Evolutionary conservation across 2,329 filamentous ascomycete species (phyloP).

Genomic region (Hymenoscyphus fraxineus): DNA sequence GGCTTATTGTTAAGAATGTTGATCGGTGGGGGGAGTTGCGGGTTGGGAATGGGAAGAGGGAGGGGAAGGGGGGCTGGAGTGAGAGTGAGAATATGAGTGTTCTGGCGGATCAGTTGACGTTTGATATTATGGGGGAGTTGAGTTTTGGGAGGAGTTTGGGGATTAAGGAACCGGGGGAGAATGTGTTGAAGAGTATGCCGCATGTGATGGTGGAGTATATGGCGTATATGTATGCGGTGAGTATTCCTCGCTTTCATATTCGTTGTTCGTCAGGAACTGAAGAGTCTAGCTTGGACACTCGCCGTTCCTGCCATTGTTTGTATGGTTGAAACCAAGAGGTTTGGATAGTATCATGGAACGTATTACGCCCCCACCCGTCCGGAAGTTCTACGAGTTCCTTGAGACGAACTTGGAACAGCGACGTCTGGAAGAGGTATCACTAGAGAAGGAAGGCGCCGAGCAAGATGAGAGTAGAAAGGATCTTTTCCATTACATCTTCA

Average conservation of each 20-base stretch:
- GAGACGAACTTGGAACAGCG: not conserved
- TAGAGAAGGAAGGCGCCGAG: not conserved
- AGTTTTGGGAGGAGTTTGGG: constrained; percentile 9
- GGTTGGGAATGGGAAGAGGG: not conserved
- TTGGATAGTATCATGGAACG: not conserved
- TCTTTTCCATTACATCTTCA: constrained; percentile 69
- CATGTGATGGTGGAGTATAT: constrained; percentile 9
- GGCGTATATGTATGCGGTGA: constrained; percentile 10
- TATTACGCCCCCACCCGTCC: not conserved
- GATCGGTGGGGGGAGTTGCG: constrained; percentile 12
- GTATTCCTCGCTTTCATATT: not conserved
- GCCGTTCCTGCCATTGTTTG: not conserved
- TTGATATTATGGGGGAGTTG: constrained; percentile 12
- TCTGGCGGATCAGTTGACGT: not conserved
- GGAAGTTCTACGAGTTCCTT: not conserved
- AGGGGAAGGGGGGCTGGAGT: constrained; percentile 8
- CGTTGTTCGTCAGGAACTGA: not conserved
- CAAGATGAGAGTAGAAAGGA: constrained; percentile 56
- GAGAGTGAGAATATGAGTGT: constrained; percentile 4
- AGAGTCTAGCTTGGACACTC: not conserved
- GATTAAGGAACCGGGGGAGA: constrained; percentile 4
- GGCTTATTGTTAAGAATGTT: not conserved
- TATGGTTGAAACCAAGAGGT: constrained; percentile 12
- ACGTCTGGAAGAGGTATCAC: not conserved
- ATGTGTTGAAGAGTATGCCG: constrained; percentile 9